Percentiles rank a stretch among this genome's conserved stretches.
Conservation (phyloP, 371 early-diverging fungal genomes). For the Mortierella sp. region DNA sequence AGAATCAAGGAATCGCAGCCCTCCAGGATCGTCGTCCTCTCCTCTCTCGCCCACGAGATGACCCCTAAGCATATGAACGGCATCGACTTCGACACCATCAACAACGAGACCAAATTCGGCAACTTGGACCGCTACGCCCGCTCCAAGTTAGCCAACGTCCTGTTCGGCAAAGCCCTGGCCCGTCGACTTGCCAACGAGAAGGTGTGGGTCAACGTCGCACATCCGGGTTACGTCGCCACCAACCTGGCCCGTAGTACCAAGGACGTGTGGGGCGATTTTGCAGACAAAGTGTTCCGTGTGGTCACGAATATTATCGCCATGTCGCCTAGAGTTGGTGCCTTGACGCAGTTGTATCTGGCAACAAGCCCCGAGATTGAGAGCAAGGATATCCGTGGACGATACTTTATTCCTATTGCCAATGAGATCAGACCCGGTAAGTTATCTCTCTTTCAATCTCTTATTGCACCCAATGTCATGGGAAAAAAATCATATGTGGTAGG, state of each 20-base stretch:
- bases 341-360: constrained; percentile 75
- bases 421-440: constrained; percentile 30
- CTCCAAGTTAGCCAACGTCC: constrained; percentile 74
- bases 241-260: not conserved
- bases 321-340: constrained; percentile 65
- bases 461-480: too few species aligned
- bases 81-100: constrained; percentile 58
- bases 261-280: constrained; percentile 7
- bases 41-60: constrained; percentile 60
- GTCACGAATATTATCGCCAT: constrained; percentile 31
- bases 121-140: constrained; percentile 58
- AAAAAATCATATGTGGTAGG: too few species aligned
- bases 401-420: constrained; percentile 60
- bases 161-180: constrained; percentile 67
- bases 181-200: constrained; percentile 58
- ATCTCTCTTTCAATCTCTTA: too few species aligned
- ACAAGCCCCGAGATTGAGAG: constrained; percentile 72
- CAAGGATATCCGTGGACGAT: constrained; percentile 65
- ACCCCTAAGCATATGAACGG: constrained; percentile 22
- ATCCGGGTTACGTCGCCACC: constrained; percentile 73
- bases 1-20: constrained; percentile 63
- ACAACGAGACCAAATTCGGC: constrained; percentile 38
- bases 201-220: constrained; percentile 72
- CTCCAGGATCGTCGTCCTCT: constrained; percentile 64
- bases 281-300: constrained; percentile 11